Percentiles rank a stretch among this genome's conserved stretches.
phyloP scores from a whole-genome alignment of 148 eudicot genomes.

The Dianthus caryophyllus region DNA sequence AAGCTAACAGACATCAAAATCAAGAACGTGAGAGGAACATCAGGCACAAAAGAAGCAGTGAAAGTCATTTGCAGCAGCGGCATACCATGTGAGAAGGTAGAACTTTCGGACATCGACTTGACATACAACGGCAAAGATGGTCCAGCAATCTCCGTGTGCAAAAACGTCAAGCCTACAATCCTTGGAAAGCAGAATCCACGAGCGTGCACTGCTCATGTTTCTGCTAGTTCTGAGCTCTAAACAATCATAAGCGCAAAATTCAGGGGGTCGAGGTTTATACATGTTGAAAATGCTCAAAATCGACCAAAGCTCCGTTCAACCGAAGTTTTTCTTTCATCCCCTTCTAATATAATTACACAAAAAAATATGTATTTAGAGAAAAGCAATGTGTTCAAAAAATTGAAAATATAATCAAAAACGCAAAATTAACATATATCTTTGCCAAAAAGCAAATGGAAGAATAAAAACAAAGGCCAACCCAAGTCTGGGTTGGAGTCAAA shows the following conservation, averaged over 20 bases:
- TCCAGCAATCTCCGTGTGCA: slow-evolving; percentile 32
- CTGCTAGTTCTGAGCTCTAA: slow-evolving; percentile 12
- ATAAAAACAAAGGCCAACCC: no score
- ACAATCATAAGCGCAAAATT: not conserved
- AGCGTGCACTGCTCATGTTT: slow-evolving; percentile 26
- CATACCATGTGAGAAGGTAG: slow-evolving; percentile 34
- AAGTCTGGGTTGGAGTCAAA: no score
- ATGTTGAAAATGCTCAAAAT: no score
- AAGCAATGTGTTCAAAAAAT: no score
- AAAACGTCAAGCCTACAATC: slow-evolving; percentile 32
- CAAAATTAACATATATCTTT: no score
- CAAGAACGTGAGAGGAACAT: slow-evolving; percentile 40
- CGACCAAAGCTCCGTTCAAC: no score
- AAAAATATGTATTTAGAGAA: no score
- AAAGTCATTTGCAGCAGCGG: slow-evolving; percentile 42
- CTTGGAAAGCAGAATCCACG: slow-evolving; percentile 36
- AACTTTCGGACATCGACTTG: slow-evolving; percentile 42
- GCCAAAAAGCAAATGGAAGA: no score
- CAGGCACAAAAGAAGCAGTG: slow-evolving; percentile 28
- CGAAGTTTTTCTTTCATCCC: no score
- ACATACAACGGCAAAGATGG: slow-evolving; percentile 30
- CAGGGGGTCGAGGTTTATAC: not conserved
- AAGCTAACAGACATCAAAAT: slow-evolving; percentile 37
- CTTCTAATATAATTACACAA: no score
- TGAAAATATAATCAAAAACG: no score